These are phyloP conservation scores for Phialemonium atrogriseum DNA, from an alignment of 2,329 filamentous ascomycete genomes.

Conservation along the genomic window DNA sequence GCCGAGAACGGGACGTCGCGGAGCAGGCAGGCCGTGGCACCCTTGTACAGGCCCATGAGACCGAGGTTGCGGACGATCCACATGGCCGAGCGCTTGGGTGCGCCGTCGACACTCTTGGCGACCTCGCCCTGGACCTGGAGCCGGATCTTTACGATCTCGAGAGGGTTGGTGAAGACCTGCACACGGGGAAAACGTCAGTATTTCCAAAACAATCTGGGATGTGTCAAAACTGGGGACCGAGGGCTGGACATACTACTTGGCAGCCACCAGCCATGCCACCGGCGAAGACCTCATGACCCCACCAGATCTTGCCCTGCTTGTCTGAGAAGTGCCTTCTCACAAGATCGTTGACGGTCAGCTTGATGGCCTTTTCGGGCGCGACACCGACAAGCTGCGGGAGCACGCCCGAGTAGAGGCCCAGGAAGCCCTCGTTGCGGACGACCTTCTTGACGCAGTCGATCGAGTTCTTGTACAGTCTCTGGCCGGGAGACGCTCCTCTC, in stretches of 20 bases:
- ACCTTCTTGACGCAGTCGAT: conserved; percentile 93
- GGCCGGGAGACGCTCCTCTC: conserved; percentile 70
- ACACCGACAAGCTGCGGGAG: conserved; percentile 93
- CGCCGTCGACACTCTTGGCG: conserved; percentile 73
- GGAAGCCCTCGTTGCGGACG: conserved; percentile 81
- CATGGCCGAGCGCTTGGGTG: conserved; percentile 84
- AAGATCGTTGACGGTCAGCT: conserved; percentile 95
- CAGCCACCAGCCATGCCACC: conserved; percentile 87
- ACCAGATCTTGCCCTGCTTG: conserved; percentile 63
- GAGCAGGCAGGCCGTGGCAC: conserved; percentile 85
- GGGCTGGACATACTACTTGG: conserved; percentile 72
- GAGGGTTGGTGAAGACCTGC: conserved; percentile 90
- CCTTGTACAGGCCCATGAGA: conserved; percentile 92
- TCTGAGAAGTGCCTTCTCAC: conserved; percentile 70
- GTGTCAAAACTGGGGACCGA: background rate
- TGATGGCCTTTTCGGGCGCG: conserved; percentile 98
- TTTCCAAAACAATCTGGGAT: too few relatives aligned
- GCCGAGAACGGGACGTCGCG: conserved; percentile 97
- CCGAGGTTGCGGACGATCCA: conserved; percentile 97
- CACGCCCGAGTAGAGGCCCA: conserved; percentile 88
- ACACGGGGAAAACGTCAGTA: conserved; percentile 5
- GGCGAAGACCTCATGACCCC: conserved; percentile 68
- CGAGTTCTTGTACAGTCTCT: conserved; percentile 93
- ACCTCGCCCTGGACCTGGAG: conserved; percentile 96
- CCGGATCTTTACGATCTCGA: conserved; percentile 98